Evolutionary conservation across 2,329 filamentous ascomycete species (phyloP), one percentile per base, ranked within the genome.

Genomic region (Aspergillus novoparasiticus): DNA sequence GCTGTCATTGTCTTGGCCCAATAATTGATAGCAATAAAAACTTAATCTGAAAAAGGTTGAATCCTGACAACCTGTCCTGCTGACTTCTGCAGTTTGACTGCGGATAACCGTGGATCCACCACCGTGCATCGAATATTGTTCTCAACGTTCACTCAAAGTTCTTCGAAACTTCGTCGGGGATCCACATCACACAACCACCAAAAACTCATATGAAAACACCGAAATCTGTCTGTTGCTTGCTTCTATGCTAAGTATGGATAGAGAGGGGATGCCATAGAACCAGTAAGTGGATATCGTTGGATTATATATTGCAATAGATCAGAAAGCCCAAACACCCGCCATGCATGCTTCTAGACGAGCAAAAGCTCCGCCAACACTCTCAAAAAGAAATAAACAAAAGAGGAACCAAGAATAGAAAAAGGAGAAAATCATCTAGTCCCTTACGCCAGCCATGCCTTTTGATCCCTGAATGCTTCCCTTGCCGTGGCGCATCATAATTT

Each of bases 361-460:
- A 21, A 36, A 54, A 54, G 50, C 16, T n/a, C 8, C 9, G 9
- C 21, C 50, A 23, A 54, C 28, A 54, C 9, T 16, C 8, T 16
- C 19, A 10, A 55, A 39, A 39, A 26, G n/a, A 39, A 39, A 5
- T 10, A 36, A 23, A 36, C 23, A 55, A 39, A 39, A 55, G 14
- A 30, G 36, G 28, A 30, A 23, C 16, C 21, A 54, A 41, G 34
- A 59, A 45, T 36, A 53, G 5, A 43, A 21, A 55, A 55, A 45
- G 14, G 45, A 36, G 30, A 41, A 50, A 30, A 45, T 9, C 30
- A 39, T 39, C n/a, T 23, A 55, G 23, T 55, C 51, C 56, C 46
- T 57, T 60, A 60, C 61, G 61, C 61, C 53, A 30, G 45, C 53
- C 55, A 60, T 54, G 53, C 58, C 46, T 36, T 55, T 58, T 55